These are phyloP conservation scores for Xylaria cubensis DNA, from an alignment of 495 filamentous ascomycete species.

Conservation along the genomic window DNA sequence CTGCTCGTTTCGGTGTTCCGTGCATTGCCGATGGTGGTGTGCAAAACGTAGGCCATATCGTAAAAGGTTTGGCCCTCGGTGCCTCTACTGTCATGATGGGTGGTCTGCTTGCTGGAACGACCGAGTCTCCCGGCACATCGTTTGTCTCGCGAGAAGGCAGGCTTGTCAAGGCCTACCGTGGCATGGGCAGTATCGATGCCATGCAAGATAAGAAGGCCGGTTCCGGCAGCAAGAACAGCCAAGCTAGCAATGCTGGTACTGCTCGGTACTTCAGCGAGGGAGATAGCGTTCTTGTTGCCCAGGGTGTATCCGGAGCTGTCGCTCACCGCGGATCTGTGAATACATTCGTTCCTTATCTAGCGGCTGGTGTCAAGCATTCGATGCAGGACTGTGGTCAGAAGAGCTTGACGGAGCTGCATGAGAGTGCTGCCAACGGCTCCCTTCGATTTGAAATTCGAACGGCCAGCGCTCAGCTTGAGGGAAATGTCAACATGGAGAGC, in stretches of 20 bases:
- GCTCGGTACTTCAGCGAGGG: slow-evolving; percentile 99
- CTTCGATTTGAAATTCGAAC: slow-evolving; percentile 94
- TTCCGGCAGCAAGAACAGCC: slow-evolving; percentile 67
- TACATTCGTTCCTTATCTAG: slow-evolving; percentile 95
- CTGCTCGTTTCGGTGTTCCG: slow-evolving; percentile 91
- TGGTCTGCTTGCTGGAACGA: slow-evolving; percentile 93
- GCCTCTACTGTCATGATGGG: slow-evolving; percentile 99
- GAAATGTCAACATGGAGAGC: slow-evolving; percentile 95
- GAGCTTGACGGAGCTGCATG: slow-evolving; percentile 77
- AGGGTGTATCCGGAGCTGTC: slow-evolving; percentile 84
- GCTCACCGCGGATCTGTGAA: slow-evolving; percentile 74
- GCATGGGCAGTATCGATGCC: slow-evolving; percentile 97
- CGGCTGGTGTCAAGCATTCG: slow-evolving; percentile 94
- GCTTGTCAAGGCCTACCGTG: slow-evolving; percentile 98
- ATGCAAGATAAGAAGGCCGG: slow-evolving; percentile 99
- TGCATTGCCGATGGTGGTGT: slow-evolving; percentile 98
- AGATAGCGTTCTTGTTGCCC: slow-evolving; percentile 89
- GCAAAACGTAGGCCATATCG: slow-evolving; percentile 98
- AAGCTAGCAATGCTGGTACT: slow-evolving; percentile 93
- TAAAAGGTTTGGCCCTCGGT: slow-evolving; percentile 94
- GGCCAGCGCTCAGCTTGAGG: slow-evolving; percentile 92
- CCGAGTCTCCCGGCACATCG: slow-evolving; percentile 96
- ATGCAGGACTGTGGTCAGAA: slow-evolving; percentile 92
- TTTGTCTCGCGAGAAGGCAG: slow-evolving; percentile 94
- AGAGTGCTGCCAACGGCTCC: slow-evolving; percentile 74